Percentiles rank a stretch among this genome's conserved stretches.
These are phyloP conservation scores for Coprinopsis cinerea DNA, from an alignment of 768 basidiomycete species.

Conservation along the genomic window DNA sequence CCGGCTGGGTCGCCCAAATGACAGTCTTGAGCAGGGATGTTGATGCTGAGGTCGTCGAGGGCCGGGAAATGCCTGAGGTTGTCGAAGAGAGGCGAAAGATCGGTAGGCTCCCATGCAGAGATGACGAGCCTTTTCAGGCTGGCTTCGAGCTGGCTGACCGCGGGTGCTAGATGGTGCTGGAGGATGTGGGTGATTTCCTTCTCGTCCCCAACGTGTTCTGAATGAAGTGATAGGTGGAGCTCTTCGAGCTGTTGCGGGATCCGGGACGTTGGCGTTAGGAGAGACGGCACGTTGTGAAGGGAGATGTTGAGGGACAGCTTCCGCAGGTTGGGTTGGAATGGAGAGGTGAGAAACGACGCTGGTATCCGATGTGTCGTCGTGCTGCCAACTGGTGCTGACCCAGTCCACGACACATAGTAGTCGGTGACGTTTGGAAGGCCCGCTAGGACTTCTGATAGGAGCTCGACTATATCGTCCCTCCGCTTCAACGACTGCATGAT, in stretches of 20 bases:
- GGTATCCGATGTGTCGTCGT: constrained; percentile 3
- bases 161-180: constrained; percentile 31
- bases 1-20: constrained; percentile 38
- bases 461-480: constrained; percentile 32
- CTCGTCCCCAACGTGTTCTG: constrained; percentile 24
- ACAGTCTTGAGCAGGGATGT: constrained; percentile 33
- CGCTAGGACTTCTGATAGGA: constrained; percentile 37
- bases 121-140: constrained; percentile 35
- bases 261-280: constrained; percentile 25
- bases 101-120: constrained; percentile 39
- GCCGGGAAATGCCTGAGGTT: constrained; percentile 26
- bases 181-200: constrained; percentile 26
- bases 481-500: constrained; percentile 24
- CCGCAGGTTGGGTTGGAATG: constrained; percentile 26
- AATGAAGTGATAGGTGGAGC: constrained; percentile 37
- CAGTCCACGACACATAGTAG: constrained; percentile 46
- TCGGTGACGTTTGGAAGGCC: constrained; percentile 40
- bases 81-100: constrained; percentile 36
- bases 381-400: constrained; percentile 26
- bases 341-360: constrained; percentile 10
- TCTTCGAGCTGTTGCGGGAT: constrained; percentile 33
- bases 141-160: constrained; percentile 28
- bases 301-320: constrained; percentile 39
- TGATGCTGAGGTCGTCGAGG: constrained; percentile 31
- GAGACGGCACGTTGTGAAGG: constrained; percentile 33